phyloP scores from a whole-genome alignment of 1,139 yeast species.

The Geotrichum europaeum region DNA sequence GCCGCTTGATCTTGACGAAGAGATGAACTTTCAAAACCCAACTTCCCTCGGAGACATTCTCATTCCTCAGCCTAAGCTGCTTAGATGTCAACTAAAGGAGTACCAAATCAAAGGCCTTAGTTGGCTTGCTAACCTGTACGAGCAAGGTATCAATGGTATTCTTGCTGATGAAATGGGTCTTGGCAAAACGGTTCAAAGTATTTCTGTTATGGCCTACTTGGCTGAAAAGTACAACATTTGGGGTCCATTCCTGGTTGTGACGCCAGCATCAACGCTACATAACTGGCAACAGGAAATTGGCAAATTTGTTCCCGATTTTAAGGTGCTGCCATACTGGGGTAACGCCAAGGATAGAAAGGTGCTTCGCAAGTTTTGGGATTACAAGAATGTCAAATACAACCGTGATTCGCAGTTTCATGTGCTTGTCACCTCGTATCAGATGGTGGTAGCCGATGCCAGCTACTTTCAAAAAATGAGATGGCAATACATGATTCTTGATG shows the following conservation, averaged over 20 bases:
- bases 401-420: slow-evolving; percentile 95
- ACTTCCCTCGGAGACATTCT: slow-evolving; percentile 83
- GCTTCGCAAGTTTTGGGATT: slow-evolving; percentile 93
- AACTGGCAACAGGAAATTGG: slow-evolving; percentile 98
- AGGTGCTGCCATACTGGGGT: slow-evolving; percentile 98
- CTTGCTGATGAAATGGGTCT: slow-evolving; percentile 98
- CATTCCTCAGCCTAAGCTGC: slow-evolving; percentile 79
- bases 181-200: slow-evolving; percentile 96
- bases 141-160: slow-evolving; percentile 97
- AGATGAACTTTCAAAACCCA: slow-evolving; percentile 95
- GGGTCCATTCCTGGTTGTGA: slow-evolving; percentile 97
- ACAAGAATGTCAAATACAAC: slow-evolving; percentile 81
- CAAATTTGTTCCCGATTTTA: slow-evolving; percentile 88
- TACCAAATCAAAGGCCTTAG: slow-evolving; percentile 94
- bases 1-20: slow-evolving; percentile 43
- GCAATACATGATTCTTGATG: slow-evolving; percentile 98
- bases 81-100: slow-evolving; percentile 89
- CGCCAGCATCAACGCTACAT: slow-evolving; percentile 96
- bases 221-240: slow-evolving; percentile 96
- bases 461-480: slow-evolving; percentile 94
- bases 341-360: slow-evolving; percentile 90
- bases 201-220: slow-evolving; percentile 86
- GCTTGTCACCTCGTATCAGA: slow-evolving; percentile 88
- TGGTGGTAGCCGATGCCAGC: slow-evolving; percentile 92
- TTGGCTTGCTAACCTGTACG: slow-evolving; percentile 94